Conservation (phyloP, 768 basidiomycete species). For the Leccinum aurantiacum region DNA sequence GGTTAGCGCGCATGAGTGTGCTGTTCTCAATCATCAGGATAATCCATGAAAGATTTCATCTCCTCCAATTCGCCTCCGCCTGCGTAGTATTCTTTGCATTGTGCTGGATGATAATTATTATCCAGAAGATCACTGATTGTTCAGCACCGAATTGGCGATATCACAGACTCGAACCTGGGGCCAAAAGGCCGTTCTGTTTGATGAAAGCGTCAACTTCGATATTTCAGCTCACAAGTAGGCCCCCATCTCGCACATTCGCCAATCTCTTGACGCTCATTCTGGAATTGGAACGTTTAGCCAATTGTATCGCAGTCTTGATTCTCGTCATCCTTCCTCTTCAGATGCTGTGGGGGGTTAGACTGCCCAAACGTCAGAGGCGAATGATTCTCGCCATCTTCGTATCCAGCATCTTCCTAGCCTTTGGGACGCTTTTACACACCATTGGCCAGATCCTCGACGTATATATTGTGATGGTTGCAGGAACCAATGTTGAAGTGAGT, state of each 20-base stretch:
- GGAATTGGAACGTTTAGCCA: background rate
- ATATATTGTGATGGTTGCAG: background rate
- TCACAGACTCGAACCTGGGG: background rate
- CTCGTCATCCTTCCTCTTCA: constrained; percentile 10
- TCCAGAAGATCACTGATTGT: constrained; percentile 10
- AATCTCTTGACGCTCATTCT: background rate
- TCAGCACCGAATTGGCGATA: background rate
- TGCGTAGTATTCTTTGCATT: constrained; percentile 8
- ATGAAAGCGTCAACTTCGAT: background rate
- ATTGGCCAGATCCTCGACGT: background rate
- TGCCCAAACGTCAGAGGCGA: constrained; percentile 20
- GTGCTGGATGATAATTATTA: constrained; percentile 9
- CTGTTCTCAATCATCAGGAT: constrained; percentile 22
- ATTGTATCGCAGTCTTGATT: background rate
- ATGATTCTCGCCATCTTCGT: constrained; percentile 25
- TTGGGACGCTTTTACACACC: constrained; percentile 18
- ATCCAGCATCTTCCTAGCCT: constrained; percentile 17
- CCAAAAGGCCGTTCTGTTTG: background rate
- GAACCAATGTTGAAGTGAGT: background rate
- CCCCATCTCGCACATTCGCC: background rate
- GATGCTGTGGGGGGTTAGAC: constrained; percentile 22
- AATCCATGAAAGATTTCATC: background rate
- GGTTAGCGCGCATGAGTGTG: constrained; percentile 19
- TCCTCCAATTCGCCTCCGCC: background rate
- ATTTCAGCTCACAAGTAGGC: background rate